Evolutionary conservation across 169 alveolate genomes (phyloP).

Genomic region (Cryptosporidium tyzzeri): DNA sequence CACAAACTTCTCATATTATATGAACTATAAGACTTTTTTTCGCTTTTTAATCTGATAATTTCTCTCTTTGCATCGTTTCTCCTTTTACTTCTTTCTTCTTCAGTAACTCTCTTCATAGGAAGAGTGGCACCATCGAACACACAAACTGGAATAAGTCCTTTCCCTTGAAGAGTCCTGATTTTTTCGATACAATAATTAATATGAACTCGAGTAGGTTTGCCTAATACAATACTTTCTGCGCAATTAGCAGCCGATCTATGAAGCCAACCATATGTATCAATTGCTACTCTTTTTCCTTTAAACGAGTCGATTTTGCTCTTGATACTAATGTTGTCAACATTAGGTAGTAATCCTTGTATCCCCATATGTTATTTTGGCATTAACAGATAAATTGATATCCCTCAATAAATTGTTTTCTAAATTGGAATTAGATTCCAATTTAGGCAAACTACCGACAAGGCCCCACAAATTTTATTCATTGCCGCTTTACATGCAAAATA

Average conservation of each 20-base stretch:
- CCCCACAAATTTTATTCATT: conserved; percentile 12
- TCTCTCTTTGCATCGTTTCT: conserved; percentile 79
- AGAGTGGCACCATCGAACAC: conserved; percentile 87
- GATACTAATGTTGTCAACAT: conserved; percentile 23
- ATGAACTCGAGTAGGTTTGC: conserved; percentile 56
- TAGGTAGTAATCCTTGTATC: conserved; percentile 67
- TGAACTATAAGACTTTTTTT: conserved; percentile 79
- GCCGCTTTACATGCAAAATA: conserved; percentile 53
- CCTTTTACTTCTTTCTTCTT: conserved; percentile 79
- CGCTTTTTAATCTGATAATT: conserved; percentile 69
- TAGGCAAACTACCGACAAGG: conserved; percentile 1
- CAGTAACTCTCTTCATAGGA: conserved; percentile 83
- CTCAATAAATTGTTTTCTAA: background rate
- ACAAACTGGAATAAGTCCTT: conserved; percentile 83
- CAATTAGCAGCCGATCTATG: conserved; percentile 74
- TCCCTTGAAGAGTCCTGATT: conserved; percentile 78
- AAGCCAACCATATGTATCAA: conserved; percentile 68
- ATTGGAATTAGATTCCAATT: background rate
- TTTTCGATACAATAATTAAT: conserved; percentile 48
- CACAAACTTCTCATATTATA: conserved; percentile 81
- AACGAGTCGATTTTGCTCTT: conserved; percentile 26
- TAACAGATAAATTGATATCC: background rate
- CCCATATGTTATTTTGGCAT: conserved; percentile 35
- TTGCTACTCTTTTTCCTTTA: conserved; percentile 63
- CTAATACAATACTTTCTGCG: conserved; percentile 68